phyloP scores from a whole-genome alignment of 164 flowering plant genomes.

The Taxillus chinensis region DNA sequence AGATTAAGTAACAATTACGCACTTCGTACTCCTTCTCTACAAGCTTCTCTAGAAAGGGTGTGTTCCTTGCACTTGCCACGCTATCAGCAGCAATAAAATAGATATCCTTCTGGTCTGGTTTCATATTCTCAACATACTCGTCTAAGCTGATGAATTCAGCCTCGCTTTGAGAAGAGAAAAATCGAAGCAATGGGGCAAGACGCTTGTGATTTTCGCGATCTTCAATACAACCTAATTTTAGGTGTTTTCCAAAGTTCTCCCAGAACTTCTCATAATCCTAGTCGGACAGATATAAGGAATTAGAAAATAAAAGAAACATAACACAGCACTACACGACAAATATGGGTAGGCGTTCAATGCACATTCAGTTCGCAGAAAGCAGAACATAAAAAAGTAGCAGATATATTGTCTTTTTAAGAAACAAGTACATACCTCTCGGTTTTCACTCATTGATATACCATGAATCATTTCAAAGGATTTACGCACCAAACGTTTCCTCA shows the following conservation, averaged over 20 bases:
- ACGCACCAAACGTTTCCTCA: conserved; percentile 85
- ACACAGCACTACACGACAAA: neutral
- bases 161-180: conserved; percentile 88
- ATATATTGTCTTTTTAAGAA: neutral
- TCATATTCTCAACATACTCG: conserved; percentile 93
- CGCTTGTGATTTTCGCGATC: conserved; percentile 92
- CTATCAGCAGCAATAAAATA: conserved; percentile 87
- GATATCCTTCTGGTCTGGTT: conserved; percentile 88
- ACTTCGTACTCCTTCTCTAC: conserved; percentile 76
- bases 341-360: no score
- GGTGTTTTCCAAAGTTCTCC: conserved; percentile 80
- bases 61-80: conserved; percentile 70
- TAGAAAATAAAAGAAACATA: no score
- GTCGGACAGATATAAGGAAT: neutral
- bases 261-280: conserved; percentile 93
- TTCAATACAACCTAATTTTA: conserved; percentile 90
- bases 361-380: no score
- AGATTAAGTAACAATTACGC: conserved; percentile 4
- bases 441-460: conserved; percentile 85
- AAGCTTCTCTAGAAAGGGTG: conserved; percentile 85
- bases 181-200: conserved; percentile 80
- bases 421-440: conserved; percentile 48
- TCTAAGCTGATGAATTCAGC: conserved; percentile 82
- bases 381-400: neutral
- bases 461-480: conserved; percentile 95